Evolutionary conservation across 2,329 filamentous ascomycete genomes (phyloP).

Genomic region (Cladosporium oxysporum): DNA sequence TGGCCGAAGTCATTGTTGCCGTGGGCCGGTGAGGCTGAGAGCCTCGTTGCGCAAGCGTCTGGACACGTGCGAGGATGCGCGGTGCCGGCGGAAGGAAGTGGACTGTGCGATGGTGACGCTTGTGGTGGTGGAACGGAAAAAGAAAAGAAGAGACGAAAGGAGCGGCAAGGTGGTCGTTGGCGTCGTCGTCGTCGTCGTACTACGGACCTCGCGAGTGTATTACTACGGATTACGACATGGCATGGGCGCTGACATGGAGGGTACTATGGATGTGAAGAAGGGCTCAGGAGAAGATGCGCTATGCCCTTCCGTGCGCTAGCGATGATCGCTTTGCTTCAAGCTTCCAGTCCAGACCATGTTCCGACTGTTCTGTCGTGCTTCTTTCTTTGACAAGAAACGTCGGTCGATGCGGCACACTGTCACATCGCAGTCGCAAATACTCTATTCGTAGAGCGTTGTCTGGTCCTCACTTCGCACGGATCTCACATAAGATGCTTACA

Average conservation of each 20-base stretch:
- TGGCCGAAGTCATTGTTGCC: constrained; percentile 64
- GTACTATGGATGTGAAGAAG: constrained; percentile 3
- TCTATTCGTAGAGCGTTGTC: neutral
- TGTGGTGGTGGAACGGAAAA: neutral
- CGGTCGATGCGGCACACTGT: neutral
- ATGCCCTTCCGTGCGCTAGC: constrained; percentile 2
- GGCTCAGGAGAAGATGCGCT: constrained; percentile 14
- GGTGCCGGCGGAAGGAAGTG: constrained; percentile 8
- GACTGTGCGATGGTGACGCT: neutral
- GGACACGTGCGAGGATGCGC: constrained; percentile 9
- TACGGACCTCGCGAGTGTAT: constrained; percentile 10
- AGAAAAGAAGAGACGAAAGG: constrained; percentile 8
- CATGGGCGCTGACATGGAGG: constrained; percentile 13
- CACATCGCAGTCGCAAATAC: neutral
- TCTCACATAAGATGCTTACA: neutral
- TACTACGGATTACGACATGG: constrained; percentile 12
- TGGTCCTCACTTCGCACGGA: constrained; percentile 1
- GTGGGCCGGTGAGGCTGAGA: neutral
- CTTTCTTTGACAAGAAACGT: neutral
- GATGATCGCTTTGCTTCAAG: neutral
- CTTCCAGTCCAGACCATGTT: constrained; percentile 6
- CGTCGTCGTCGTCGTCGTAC: neutral
- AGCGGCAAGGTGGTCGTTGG: neutral
- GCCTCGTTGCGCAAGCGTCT: constrained; percentile 17
- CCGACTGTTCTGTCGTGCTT: neutral